Conservation (phyloP, 1,139 yeast species). For the Debaryomycetaceae sp. region DNA sequence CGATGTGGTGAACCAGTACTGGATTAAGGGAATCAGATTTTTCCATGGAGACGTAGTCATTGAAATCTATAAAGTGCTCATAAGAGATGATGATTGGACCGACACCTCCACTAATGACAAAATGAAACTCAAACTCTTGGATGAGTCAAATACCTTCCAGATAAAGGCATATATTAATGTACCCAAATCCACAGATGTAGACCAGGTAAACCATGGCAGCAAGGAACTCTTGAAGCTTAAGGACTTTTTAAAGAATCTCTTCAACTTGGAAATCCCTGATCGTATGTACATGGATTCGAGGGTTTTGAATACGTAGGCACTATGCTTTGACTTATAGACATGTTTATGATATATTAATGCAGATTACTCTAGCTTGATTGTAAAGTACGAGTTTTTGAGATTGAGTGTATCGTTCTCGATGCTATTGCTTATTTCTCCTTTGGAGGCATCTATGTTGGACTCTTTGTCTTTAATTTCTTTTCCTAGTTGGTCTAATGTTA, state of each 20-base stretch:
- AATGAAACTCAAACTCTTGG: slow-evolving; percentile 45
- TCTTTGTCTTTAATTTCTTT: slow-evolving; percentile 18
- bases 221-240: slow-evolving; percentile 61
- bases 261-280: slow-evolving; percentile 71
- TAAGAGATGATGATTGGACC: slow-evolving; percentile 33
- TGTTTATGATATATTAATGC: not conserved
- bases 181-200: slow-evolving; percentile 71
- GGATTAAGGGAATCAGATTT: slow-evolving; percentile 64
- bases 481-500: slow-evolving; percentile 21
- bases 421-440: slow-evolving; percentile 24
- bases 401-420: slow-evolving; percentile 8
- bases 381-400: slow-evolving; percentile 8
- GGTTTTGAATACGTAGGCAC: slow-evolving; percentile 21
- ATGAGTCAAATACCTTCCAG: slow-evolving; percentile 55
- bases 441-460: slow-evolving; percentile 17
- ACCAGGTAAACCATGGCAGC: slow-evolving; percentile 62
- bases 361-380: slow-evolving; percentile 5
- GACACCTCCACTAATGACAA: slow-evolving; percentile 17
- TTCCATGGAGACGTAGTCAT: slow-evolving; percentile 63
- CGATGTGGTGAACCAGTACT: slow-evolving; percentile 59
- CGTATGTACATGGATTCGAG: slow-evolving; percentile 79
- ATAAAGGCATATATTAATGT: slow-evolving; percentile 70
- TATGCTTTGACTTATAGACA: not conserved
- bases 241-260: slow-evolving; percentile 61
- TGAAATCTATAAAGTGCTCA: slow-evolving; percentile 53